These are phyloP conservation scores for Cyberlindnera maclurae DNA, from an alignment of 805 yeast species.

Conservation along the genomic window DNA sequence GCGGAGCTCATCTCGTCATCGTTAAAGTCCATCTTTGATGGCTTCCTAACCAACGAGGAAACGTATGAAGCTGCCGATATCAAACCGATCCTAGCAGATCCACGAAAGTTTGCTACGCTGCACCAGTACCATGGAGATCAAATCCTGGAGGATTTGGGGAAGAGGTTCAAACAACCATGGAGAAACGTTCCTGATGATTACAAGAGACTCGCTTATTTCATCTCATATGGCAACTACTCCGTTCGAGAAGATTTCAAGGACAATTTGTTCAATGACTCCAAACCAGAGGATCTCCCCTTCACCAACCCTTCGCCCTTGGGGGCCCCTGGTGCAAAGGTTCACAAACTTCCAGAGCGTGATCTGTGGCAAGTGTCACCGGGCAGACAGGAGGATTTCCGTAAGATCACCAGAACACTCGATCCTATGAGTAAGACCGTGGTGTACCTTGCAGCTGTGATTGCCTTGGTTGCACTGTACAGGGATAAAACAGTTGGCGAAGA, in stretches of 20 bases:
- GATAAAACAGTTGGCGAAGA: slow-evolving; percentile 46
- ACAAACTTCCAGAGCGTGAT: slow-evolving; percentile 31
- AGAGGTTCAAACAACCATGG: slow-evolving; percentile 51
- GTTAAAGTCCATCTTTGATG: slow-evolving; percentile 25
- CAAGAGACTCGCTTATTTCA: slow-evolving; percentile 52
- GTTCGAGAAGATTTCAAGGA: slow-evolving; percentile 49
- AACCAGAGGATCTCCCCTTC: slow-evolving; percentile 61
- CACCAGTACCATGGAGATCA: slow-evolving; percentile 49
- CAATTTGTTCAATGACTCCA: slow-evolving; percentile 33
- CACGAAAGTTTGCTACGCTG: slow-evolving; percentile 26
- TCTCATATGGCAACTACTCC: slow-evolving; percentile 67
- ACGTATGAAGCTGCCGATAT: slow-evolving; percentile 44
- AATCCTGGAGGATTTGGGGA: slow-evolving; percentile 42
- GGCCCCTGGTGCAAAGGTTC: slow-evolving; percentile 12
- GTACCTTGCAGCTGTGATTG: slow-evolving; percentile 39
- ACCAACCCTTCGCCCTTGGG: slow-evolving; percentile 29
- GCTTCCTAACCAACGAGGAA: slow-evolving; percentile 26
- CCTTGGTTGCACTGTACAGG: slow-evolving; percentile 45
- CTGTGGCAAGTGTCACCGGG: slow-evolving; percentile 36
- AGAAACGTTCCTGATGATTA: slow-evolving; percentile 36
- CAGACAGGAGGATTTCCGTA: slow-evolving; percentile 36
- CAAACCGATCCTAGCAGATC: slow-evolving; percentile 33
- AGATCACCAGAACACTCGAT: slow-evolving; percentile 46
- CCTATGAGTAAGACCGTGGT: slow-evolving; percentile 49
- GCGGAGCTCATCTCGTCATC: slow-evolving; percentile 21